Evolutionary conservation across 2,329 filamentous ascomycete genomes (phyloP), one percentile per base, ranked within the genome.

Genomic region (Epichloe typhina): DNA sequence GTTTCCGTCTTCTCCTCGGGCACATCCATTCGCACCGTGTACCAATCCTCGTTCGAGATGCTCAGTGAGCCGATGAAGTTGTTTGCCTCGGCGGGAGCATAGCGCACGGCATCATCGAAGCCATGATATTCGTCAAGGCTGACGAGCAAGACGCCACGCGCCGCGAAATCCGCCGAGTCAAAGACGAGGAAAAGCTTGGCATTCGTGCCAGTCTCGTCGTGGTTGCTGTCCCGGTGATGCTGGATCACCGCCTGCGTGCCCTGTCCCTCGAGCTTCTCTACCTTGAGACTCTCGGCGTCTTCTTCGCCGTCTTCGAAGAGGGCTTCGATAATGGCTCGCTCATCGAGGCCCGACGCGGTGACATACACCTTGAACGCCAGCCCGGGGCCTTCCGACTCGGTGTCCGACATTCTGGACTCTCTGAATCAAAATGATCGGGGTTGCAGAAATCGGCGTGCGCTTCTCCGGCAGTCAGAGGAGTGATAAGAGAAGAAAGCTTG

Each of bases 61-160:
- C 38, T 43, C 15, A 52, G 43, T 15, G 51, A 42, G 42, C 42
- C 31, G 33, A 52, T 44, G 47, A 12, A 23, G 17, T 33, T 26
- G 33, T 43, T 46, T 6, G 51, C 43, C 15, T 46, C 26, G 0
- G 35, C 41, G 11, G 47, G 37, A n/a, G 17, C 4, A 4, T 19
- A 26, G 17, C 51, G 47, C 26, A 52, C 37, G 23, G 37, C 51
- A 13, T 52, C 47, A 12, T 52, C 33, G 38, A 47, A 50, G 38
- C 51, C 47, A 17, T 52, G 51, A 15, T 52, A 52, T 21, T 52
- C 47, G 19, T 43, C 26, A 7, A 50, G 47, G 43, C 42, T 46
- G 47, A 52, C 43, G 42, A 52, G 19, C 26, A 52, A 19, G 26
- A 15, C 35, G 21, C 51, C 51, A 4, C 45, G 45, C 13, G 21